Evolutionary conservation across 108 stramenopile genomes (phyloP).

Genomic region (Epithemia pelagica): DNA sequence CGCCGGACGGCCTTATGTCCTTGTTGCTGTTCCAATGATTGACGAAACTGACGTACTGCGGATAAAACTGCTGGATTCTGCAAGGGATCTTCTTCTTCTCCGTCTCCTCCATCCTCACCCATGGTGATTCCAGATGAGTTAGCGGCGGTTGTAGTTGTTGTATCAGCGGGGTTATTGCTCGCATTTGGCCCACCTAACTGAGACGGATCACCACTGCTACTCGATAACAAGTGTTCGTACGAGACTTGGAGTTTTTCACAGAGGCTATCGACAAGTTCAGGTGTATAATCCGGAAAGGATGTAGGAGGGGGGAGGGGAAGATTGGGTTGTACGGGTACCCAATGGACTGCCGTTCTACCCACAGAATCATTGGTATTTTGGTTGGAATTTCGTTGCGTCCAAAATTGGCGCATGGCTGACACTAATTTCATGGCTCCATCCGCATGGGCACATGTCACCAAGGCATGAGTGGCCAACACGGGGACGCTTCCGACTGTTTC

Average conservation of each 20-base stretch:
- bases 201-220: constrained; percentile 7
- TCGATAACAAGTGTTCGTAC: neutral
- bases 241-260: neutral
- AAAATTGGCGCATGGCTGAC: constrained; percentile 20
- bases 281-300: constrained; percentile 22
- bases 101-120: constrained; percentile 48
- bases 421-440: constrained; percentile 39
- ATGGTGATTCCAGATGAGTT: constrained; percentile 19
- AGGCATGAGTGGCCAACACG: constrained; percentile 1
- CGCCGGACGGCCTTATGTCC: constrained; percentile 43
- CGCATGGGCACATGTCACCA: constrained; percentile 42
- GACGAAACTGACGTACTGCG: constrained; percentile 70
- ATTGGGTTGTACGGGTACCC: constrained; percentile 37
- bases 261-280: constrained; percentile 14
- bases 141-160: neutral
- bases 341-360: constrained; percentile 22
- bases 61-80: constrained; percentile 71
- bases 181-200: too few species aligned
- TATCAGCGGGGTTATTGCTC: too few species aligned
- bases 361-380: neutral
- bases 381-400: constrained; percentile 10
- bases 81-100: constrained; percentile 76
- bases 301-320: constrained; percentile 35
- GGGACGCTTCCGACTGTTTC: neutral
- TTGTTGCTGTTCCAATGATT: constrained; percentile 42